A percentile compares a stretch with the other conserved stretches of the same genome.
Conservation (phyloP, 345 rosid genomes). For the Gossypium raimondii region DNA sequence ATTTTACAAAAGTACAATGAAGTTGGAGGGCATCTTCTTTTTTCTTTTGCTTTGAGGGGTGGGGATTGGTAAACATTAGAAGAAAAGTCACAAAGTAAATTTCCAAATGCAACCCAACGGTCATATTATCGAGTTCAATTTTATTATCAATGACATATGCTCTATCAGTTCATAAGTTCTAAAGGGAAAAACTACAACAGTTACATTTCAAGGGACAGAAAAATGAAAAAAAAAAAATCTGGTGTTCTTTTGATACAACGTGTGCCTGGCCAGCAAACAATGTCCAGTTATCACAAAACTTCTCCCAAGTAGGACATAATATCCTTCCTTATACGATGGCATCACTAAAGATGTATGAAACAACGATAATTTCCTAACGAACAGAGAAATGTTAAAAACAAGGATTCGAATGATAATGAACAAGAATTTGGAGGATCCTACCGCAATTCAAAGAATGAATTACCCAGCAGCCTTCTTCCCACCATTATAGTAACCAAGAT, state of each 20-base stretch:
- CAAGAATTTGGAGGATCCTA: constrained; percentile 33
- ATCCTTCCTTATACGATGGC: constrained; percentile 23
- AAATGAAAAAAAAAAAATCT: constrained; percentile 20
- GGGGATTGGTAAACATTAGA: neutral
- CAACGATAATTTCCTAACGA: constrained; percentile 29
- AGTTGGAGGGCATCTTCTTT: neutral
- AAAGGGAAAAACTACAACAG: constrained; percentile 40
- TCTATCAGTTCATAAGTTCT: constrained; percentile 41
- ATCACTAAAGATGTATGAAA: constrained; percentile 33
- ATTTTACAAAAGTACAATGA: neutral
- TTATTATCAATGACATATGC: constrained; percentile 48
- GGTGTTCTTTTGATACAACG: constrained; percentile 30
- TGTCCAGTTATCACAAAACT: constrained; percentile 38
- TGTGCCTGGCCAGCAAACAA: constrained; percentile 25
- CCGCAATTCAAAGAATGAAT: constrained; percentile 27
- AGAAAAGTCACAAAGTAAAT: neutral
- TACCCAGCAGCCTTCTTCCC: constrained; percentile 55
- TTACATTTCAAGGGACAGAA: constrained; percentile 31
- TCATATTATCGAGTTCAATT: constrained; percentile 24
- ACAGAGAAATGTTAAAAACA: constrained; percentile 36
- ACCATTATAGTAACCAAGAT: constrained; percentile 60
- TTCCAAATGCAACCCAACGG: neutral
- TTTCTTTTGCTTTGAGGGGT: too few relatives aligned
- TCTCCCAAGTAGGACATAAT: constrained; percentile 24
- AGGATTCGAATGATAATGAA: constrained; percentile 46